Evolutionary conservation across 306 rosid species (phyloP), one percentile per base, ranked within the genome.

Genomic region (Malus orientalis): DNA sequence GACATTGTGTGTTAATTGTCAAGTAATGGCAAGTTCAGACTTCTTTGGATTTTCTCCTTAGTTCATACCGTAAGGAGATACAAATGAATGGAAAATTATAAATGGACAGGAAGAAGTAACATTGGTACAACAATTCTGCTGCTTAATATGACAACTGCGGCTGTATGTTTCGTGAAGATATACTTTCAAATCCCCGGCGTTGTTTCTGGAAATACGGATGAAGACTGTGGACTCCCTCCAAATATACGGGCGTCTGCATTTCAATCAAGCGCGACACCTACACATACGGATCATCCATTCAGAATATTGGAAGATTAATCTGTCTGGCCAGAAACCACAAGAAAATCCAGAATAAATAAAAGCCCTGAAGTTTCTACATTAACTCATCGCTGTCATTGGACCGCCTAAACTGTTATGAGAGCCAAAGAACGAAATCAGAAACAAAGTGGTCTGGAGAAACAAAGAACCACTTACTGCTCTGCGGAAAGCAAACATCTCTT

Each of bases 401-500:
- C 62, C 62, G 11, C 36, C 38, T n/a, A 12, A 27, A 61, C 67
- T 15, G 20, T 12, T 12, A 65, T 54, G 22, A 27, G 38, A 14
- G 67, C 10, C 15, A 27, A 6, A n/a, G 75, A 58, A 12, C 8
- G 29, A 27, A 19, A 38, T 67, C 30, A 13, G 53, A 67, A 38
- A 67, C 53, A 16, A 16, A 74, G 54, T 59, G 38, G 29, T 22
- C 53, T 12, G 68, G 29, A 71, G 42, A 71, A 29, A 80, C 22
- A 78, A 4, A 73, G 67, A 54, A 32, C 57, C 63, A 90, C 97
- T 92, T 85, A 92, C 98, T 75, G 97, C 98, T 82, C 97, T 87
- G 49, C 85, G 91, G 82, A 95, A 95, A 75, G 98, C 96, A 88
- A 95, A 92, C 89, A 85, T 84, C 84, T 95, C 98, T 86, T 95